These are phyloP conservation scores for Pseudocercospora pini-densiflorae DNA, from an alignment of 2,329 filamentous ascomycete genomes.

Conservation along the genomic window DNA sequence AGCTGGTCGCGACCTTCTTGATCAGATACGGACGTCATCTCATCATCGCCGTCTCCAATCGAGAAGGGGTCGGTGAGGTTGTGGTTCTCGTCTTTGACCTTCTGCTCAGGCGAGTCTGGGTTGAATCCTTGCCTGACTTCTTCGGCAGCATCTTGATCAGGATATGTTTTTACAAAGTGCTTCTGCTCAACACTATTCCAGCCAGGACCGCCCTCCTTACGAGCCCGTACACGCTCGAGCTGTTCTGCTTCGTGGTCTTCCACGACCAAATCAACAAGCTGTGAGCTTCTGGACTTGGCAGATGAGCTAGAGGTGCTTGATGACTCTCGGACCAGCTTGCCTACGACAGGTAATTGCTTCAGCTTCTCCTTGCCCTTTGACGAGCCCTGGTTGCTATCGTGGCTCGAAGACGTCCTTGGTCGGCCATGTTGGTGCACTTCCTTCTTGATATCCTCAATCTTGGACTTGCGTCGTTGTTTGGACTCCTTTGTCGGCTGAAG, in stretches of 20 bases:
- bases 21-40: slow-evolving; percentile 30
- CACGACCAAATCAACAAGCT: slow-evolving; percentile 69
- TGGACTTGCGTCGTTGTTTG: slow-evolving; percentile 52
- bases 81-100: slow-evolving; percentile 49
- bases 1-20: slow-evolving; percentile 32
- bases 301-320: slow-evolving; percentile 47
- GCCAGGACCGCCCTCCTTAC: slow-evolving; percentile 65
- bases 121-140: slow-evolving; percentile 61
- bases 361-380: slow-evolving; percentile 37
- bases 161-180: slow-evolving; percentile 60
- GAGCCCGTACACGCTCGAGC: slow-evolving; percentile 63
- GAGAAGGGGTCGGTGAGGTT: slow-evolving; percentile 51
- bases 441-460: slow-evolving; percentile 51
- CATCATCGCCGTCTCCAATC: slow-evolving; percentile 47
- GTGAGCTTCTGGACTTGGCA: slow-evolving; percentile 60
- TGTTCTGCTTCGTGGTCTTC: slow-evolving; percentile 67
- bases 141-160: slow-evolving; percentile 52
- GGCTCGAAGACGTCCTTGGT: slow-evolving; percentile 28
- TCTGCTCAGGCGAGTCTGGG: slow-evolving; percentile 50
- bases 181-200: slow-evolving; percentile 62
- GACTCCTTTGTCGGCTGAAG: slow-evolving; percentile 59
- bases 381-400: slow-evolving; percentile 36
- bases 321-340: slow-evolving; percentile 47
- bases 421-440: slow-evolving; percentile 45
- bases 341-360: slow-evolving; percentile 38